Percentiles rank a stretch among this genome's conserved stretches.
phyloP scores from a whole-genome alignment of 345 rosid species.

The Populus deltoides region DNA sequence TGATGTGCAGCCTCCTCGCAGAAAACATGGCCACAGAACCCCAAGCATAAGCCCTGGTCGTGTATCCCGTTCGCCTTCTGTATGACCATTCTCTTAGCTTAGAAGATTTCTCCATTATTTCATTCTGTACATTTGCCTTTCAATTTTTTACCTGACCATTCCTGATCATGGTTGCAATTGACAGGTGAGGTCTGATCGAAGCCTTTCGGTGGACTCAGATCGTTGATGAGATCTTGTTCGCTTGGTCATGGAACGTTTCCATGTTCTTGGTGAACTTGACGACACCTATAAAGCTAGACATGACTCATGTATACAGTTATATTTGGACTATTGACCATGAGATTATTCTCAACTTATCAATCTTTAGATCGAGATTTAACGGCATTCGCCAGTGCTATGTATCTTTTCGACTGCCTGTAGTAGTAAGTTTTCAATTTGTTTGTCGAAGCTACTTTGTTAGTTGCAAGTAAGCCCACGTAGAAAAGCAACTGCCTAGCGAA shows the following conservation, averaged over 20 bases:
- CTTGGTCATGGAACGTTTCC: not conserved
- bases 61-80: constrained; percentile 35
- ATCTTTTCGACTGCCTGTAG: not conserved
- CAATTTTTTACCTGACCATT: not conserved
- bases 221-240: not conserved
- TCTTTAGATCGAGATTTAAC: not conserved
- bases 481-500: too few relatives aligned
- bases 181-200: constrained; percentile 57
- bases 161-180: constrained; percentile 9
- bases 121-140: not conserved
- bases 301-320: not conserved
- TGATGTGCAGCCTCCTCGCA: constrained; percentile 22
- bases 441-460: not conserved
- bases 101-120: not conserved
- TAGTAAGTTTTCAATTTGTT: not conserved
- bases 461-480: too few relatives aligned
- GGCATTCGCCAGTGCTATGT: too few relatives aligned
- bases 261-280: not conserved
- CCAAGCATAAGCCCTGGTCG: constrained; percentile 17
- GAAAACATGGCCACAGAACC: constrained; percentile 25
- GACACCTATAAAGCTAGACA: not conserved
- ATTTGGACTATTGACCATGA: too few relatives aligned
- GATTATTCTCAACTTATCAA: not conserved
- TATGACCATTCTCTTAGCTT: constrained; percentile 7
- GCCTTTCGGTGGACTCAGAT: constrained; percentile 10